Conservation (phyloP, 768 basidiomycete genomes). For the Atractiella rhizophila region DNA sequence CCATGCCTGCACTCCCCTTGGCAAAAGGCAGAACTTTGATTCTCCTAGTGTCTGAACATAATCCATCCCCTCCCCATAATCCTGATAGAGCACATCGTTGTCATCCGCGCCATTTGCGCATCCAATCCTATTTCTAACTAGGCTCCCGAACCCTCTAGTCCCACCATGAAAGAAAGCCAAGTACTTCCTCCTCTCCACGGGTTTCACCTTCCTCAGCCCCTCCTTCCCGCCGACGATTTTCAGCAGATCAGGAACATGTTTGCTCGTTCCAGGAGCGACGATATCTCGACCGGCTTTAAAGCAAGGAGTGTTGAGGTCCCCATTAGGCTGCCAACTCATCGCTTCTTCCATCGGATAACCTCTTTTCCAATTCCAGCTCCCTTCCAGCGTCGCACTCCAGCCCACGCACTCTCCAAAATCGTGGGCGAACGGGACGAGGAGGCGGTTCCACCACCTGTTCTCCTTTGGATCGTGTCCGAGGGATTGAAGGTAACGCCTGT, state of each 20-base stretch:
- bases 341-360: slow-evolving; percentile 16
- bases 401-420: slow-evolving; percentile 17
- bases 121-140: slow-evolving; percentile 12
- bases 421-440: slow-evolving; percentile 16
- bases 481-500: slow-evolving; percentile 9
- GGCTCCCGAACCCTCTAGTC: slow-evolving; percentile 13
- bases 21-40: slow-evolving; percentile 16
- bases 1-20: slow-evolving; percentile 14
- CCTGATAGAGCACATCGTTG: slow-evolving; percentile 10
- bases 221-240: slow-evolving; percentile 8
- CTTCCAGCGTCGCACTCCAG: slow-evolving; percentile 14
- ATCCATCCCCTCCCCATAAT: slow-evolving; percentile 9
- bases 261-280: slow-evolving; percentile 14
- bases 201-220: slow-evolving; percentile 3
- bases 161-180: slow-evolving; percentile 16
- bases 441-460: no score
- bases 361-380: slow-evolving; percentile 13
- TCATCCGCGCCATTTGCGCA: slow-evolving; percentile 3
- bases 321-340: slow-evolving; percentile 15
- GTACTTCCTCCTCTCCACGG: slow-evolving; percentile 7
- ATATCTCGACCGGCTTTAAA: slow-evolving; percentile 16
- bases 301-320: slow-evolving; percentile 17
- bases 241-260: slow-evolving; percentile 11
- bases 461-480: no score
- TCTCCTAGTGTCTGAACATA: slow-evolving; percentile 14